These are phyloP conservation scores for Plectosphaerella plurivora DNA, from an alignment of 2,329 filamentous ascomycete genomes.

Conservation along the genomic window DNA sequence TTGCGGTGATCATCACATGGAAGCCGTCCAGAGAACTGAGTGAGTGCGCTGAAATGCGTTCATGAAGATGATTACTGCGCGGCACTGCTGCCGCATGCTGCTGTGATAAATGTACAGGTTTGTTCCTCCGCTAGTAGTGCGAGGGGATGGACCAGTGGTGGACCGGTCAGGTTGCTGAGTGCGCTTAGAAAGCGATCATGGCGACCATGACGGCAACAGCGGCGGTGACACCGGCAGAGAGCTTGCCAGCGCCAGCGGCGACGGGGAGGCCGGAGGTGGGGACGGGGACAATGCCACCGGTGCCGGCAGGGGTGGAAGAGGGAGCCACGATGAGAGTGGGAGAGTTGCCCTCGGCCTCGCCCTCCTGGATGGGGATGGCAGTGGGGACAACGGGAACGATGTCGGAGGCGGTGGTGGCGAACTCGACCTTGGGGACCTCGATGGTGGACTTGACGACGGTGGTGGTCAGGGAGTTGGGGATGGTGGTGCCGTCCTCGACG, in stretches of 20 bases:
- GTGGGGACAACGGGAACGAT: conserved; percentile 15
- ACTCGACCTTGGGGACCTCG: conserved; percentile 48
- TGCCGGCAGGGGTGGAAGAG: conserved; percentile 21
- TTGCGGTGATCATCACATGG: conserved; percentile 12
- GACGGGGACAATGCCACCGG: conserved; percentile 27
- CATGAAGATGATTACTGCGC: conserved; percentile 12
- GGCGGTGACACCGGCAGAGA: conserved; percentile 40
- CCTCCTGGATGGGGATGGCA: conserved; percentile 28
- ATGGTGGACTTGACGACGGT: conserved; percentile 46
- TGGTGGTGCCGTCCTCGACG: conserved; percentile 41
- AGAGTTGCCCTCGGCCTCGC: conserved; percentile 14
- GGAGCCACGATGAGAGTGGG: conserved; percentile 17
- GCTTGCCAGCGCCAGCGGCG: conserved; percentile 32
- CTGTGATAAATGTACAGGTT: neutral
- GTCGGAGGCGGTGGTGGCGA: conserved; percentile 30
- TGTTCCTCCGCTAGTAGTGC: conserved; percentile 2
- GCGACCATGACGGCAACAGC: conserved; percentile 39
- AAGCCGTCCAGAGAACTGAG: neutral
- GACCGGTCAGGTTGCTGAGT: neutral
- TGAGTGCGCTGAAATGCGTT: conserved; percentile 10
- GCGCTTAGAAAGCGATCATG: conserved; percentile 24
- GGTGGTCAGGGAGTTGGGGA: conserved; percentile 41
- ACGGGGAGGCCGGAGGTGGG: conserved; percentile 28
- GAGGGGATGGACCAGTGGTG: conserved; percentile 1
- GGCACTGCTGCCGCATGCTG: conserved; percentile 2